Base-by-base conservation (phyloP, 1,284 basidiomycete genomes). In the Melanopsichium pennsylvanicum region DNA sequence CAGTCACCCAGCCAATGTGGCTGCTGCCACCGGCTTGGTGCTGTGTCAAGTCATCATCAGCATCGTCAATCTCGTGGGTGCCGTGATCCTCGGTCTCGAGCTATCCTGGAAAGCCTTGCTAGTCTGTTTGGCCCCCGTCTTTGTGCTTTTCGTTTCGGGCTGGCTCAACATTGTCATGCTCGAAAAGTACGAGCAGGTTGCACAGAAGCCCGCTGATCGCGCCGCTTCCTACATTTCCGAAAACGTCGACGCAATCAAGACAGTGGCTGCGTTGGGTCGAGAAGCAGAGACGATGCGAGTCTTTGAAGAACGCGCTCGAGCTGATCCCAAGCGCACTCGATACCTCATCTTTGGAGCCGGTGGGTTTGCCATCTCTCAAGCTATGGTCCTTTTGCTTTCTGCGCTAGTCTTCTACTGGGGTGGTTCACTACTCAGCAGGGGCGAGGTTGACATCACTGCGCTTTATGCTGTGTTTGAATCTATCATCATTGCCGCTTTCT, bases 361-460 rank as follows among this genome's bases (percentile, higher is more conserved):
- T 15, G 78, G 79, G 1, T 81, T 83, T 38, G 82, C 80, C 1
- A 55, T 79, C 5, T 74, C 74, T 6, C 81, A 83, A 58, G 81
- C 77, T 8, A 75, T 79, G 49, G 60, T 83, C 9, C 66, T 81
- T 12, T 58, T 81, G 16, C 70, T 82, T 12, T 46, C 75, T 8
- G 81, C 76, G 1, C 61, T 84, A 16, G 70, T 82, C 44, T 82
- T 83, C 58, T 83, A 70, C 51, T 84, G 80, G 76, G 82, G 81
- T 19, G 81, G 79, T 8, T 51, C 49, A 25, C 69, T 80, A 16
- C 50, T 77, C 25, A 69, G 74, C 18, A 63, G 35, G 64, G 70
- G 50, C 54, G 80, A 70, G 47, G 73, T 78, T 19, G 12, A 22
- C 13, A 35, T 59, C n/a, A 55, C 38, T 13, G 38, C 48, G n/a